Evolutionary conservation across 2,329 filamentous ascomycete species (phyloP).

Genomic region (Claviceps pusilla): DNA sequence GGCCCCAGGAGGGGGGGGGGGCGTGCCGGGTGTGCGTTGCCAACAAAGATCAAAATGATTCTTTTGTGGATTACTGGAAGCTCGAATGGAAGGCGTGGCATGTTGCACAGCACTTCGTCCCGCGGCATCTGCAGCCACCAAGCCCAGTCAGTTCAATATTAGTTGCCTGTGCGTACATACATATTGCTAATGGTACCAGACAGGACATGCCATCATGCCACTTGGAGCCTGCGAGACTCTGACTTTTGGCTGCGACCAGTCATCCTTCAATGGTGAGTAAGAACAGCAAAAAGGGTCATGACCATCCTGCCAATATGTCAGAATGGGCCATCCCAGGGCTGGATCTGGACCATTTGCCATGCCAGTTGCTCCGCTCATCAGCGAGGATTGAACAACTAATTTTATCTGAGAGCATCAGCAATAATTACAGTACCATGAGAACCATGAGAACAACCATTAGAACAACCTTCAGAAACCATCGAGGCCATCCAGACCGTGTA

Average conservation of each 20-base stretch:
- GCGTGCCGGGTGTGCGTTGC: neutral
- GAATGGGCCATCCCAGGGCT: too few relatives aligned
- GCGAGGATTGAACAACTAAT: neutral
- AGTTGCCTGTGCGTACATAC: neutral
- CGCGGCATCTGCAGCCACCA: neutral
- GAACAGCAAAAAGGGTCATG: neutral
- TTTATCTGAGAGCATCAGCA: neutral
- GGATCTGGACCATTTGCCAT: neutral
- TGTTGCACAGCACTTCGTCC: neutral
- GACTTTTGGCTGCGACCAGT: neutral
- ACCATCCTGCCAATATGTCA: neutral
- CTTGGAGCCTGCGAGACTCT: neutral
- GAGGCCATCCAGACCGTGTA: neutral
- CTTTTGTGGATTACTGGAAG: constrained; percentile 1
- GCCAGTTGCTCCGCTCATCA: neutral
- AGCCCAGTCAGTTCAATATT: neutral
- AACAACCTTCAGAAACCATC: neutral
- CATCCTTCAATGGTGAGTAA: neutral
- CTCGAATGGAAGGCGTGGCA: constrained; percentile 1
- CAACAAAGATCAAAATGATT: neutral
- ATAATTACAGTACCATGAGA: neutral
- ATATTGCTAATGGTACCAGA: neutral
- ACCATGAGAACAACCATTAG: neutral
- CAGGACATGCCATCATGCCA: neutral
- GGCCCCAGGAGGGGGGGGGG: neutral